Percentiles rank a stretch among this genome's conserved stretches.
These are phyloP conservation scores for Phaseolus lunatus DNA, from an alignment of 306 rosid species.

Conservation along the genomic window DNA sequence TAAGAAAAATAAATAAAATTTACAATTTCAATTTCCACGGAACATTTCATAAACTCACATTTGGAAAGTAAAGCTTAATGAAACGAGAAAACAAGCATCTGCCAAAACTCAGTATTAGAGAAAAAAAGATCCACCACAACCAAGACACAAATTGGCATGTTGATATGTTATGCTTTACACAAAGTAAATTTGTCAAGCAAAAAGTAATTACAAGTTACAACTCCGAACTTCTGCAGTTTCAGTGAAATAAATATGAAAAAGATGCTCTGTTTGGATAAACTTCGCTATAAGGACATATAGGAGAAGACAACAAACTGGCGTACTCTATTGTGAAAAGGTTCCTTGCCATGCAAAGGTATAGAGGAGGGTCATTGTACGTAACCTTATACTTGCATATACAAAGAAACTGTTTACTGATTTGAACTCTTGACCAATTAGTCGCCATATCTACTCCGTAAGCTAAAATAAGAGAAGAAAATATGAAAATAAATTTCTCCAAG, in stretches of 20 bases:
- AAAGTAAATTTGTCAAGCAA: conserved; percentile 22
- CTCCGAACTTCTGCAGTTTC: not conserved
- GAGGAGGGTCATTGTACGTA: too few relatives aligned
- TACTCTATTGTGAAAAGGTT: too few relatives aligned
- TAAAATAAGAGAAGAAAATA: too few relatives aligned
- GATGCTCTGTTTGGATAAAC: too few relatives aligned
- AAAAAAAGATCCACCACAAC: not conserved
- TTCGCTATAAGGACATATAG: too few relatives aligned
- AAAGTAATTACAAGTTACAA: conserved; percentile 8
- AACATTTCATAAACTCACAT: conserved; percentile 31
- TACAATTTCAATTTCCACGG: conserved; percentile 11
- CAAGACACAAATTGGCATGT: conserved; percentile 20
- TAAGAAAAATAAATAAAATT: conserved; percentile 22
- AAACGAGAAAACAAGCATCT: conserved; percentile 18
- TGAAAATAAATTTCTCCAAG: too few relatives aligned
- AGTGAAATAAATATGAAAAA: not conserved
- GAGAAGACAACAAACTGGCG: too few relatives aligned
- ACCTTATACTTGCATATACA: too few relatives aligned
- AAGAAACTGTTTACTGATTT: too few relatives aligned
- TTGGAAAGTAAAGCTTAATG: conserved; percentile 3
- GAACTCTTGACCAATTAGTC: too few relatives aligned
- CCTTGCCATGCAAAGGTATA: too few relatives aligned
- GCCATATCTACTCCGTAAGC: too few relatives aligned
- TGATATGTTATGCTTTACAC: conserved; percentile 24
- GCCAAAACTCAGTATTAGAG: conserved; percentile 11